Evolutionary conservation across 352 stramenopile species (phyloP).

Genomic region (Phytophthora boehmeriae): DNA sequence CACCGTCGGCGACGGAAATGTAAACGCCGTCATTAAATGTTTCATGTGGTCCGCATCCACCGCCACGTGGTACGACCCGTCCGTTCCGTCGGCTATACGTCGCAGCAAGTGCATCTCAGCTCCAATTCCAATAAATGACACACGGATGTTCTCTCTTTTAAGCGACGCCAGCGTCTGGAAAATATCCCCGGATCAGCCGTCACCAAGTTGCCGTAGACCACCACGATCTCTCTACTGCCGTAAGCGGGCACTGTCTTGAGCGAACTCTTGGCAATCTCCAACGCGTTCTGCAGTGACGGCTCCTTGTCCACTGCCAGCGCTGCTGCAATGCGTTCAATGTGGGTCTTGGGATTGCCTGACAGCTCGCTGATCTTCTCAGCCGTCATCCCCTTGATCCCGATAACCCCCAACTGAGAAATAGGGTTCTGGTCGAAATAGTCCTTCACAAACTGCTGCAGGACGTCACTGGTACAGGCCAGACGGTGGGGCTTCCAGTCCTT

Average conservation of each 20-base stretch:
- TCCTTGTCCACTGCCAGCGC: conserved; percentile 80
- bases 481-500: conserved; percentile 91
- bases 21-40: conserved; percentile 93
- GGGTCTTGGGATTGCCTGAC: conserved; percentile 87
- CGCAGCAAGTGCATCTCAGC: conserved; percentile 93
- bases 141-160: conserved; percentile 90
- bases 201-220: conserved; percentile 95
- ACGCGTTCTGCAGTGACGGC: conserved; percentile 90
- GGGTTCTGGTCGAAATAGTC: conserved; percentile 96
- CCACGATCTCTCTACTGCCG: conserved; percentile 91
- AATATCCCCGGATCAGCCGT: conserved; percentile 97
- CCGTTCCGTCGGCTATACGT: conserved; percentile 90
- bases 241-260: conserved; percentile 92
- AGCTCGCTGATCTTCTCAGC: conserved; percentile 92
- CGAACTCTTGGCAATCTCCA: conserved; percentile 89
- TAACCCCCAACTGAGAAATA: conserved; percentile 91
- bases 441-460: conserved; percentile 86
- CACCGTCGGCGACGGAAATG: conserved; percentile 92
- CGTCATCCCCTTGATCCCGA: conserved; percentile 90
- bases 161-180: conserved; percentile 93
- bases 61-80: conserved; percentile 94
- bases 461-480: conserved; percentile 62
- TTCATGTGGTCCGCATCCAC: conserved; percentile 93
- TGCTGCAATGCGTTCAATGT: conserved; percentile 82
- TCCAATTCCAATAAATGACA: conserved; percentile 93